phyloP scores from a whole-genome alignment of 2,329 filamentous ascomycete species.

The Arthrinium phaeospermum region DNA sequence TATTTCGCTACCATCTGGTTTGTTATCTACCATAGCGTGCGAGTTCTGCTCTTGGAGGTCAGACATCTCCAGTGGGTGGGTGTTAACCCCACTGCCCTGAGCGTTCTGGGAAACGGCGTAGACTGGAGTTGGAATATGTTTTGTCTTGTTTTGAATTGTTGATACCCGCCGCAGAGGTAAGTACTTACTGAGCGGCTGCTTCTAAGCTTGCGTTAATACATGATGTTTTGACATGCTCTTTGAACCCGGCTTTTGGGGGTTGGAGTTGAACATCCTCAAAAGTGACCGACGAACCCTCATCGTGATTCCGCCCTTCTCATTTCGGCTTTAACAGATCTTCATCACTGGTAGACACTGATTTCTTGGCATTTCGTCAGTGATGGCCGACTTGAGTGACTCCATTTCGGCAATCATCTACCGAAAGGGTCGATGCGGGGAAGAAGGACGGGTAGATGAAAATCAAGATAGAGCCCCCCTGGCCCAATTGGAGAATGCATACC shows the following conservation, averaged over 20 bases:
- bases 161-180: background rate
- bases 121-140: background rate
- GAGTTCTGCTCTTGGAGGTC: background rate
- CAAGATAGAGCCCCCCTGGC: background rate
- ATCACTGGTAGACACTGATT: background rate
- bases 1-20: background rate
- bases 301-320: background rate
- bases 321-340: background rate
- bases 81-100: background rate
- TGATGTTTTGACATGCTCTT: background rate
- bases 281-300: background rate
- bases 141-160: background rate
- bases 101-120: background rate
- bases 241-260: background rate
- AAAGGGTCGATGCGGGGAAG: slow-evolving; percentile 6
- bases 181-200: background rate
- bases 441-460: background rate
- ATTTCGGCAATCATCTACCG: background rate
- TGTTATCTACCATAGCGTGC: background rate
- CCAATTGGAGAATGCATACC: background rate
- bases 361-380: background rate
- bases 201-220: background rate
- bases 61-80: background rate
- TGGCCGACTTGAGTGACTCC: background rate
- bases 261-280: background rate